phyloP scores from a whole-genome alignment of 2,329 filamentous ascomycete species.

The Pezicula radicicola region DNA sequence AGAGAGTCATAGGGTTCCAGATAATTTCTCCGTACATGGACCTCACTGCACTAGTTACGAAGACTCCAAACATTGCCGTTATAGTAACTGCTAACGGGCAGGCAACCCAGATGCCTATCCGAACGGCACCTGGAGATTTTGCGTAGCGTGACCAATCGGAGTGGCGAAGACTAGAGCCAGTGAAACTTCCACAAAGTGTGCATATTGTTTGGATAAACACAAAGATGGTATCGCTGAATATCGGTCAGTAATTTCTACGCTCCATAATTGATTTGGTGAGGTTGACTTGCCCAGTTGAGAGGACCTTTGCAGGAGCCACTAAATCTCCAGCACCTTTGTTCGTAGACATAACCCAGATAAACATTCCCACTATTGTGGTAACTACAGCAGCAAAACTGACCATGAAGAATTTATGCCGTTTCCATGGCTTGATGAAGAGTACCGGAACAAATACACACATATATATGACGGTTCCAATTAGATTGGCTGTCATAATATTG shows the following conservation, averaged over 20 bases:
- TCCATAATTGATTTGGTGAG: not conserved
- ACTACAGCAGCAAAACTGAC: not conserved
- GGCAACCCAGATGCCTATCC: slow-evolving; percentile 10
- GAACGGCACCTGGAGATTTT: slow-evolving; percentile 11
- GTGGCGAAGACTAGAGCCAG: not conserved
- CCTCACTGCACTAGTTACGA: not conserved
- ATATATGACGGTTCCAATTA: not conserved
- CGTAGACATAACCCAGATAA: not conserved
- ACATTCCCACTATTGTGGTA: not conserved
- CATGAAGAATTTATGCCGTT: not conserved
- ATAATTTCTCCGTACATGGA: not conserved
- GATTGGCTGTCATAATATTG: not conserved
- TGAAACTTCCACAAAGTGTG: not conserved
- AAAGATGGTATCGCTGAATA: not conserved
- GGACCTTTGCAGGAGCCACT: not conserved
- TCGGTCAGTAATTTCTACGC: not conserved
- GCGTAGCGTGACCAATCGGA: slow-evolving; percentile 1
- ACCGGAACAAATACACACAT: not conserved
- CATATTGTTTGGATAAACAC: not conserved
- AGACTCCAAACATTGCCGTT: not conserved
- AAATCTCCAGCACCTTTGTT: not conserved
- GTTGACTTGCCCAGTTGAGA: not conserved
- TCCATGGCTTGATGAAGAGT: not conserved
- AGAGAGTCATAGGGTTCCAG: not conserved
- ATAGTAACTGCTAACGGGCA: not conserved